These are phyloP conservation scores for Conticribra weissflogii DNA, from an alignment of 108 stramenopile genomes.

Conservation along the genomic window DNA sequence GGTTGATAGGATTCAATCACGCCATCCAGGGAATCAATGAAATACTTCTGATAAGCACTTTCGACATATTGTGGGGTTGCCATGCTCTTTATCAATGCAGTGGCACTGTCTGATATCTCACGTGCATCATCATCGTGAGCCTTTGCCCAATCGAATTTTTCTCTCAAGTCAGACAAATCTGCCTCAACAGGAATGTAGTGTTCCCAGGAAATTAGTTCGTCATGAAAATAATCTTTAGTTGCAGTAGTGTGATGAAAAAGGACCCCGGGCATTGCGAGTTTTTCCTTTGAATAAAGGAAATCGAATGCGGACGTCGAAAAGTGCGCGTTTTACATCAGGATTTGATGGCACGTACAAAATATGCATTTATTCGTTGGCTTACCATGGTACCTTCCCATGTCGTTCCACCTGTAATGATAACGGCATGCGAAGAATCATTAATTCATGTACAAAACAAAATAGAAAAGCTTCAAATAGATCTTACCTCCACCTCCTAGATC, in stretches of 20 bases:
- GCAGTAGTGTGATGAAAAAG: conserved; percentile 41
- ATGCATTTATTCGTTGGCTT: too few relatives aligned
- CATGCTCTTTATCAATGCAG: conserved; percentile 19
- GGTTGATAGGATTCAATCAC: conserved; percentile 31
- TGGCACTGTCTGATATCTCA: conserved; percentile 18
- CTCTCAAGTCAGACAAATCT: conserved; percentile 32
- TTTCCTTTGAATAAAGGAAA: too few relatives aligned
- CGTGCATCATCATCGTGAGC: conserved; percentile 20
- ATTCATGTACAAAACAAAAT: too few relatives aligned
- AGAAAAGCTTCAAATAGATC: too few relatives aligned
- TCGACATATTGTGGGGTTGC: conserved; percentile 14
- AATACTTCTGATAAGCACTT: background rate
- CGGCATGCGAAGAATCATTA: too few relatives aligned
- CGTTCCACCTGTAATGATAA: too few relatives aligned
- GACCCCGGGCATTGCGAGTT: conserved; percentile 43
- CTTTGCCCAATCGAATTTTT: conserved; percentile 49
- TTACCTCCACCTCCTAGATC: too few relatives aligned
- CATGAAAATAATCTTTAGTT: conserved; percentile 36
- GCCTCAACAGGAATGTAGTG: conserved; percentile 34
- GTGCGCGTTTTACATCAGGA: too few relatives aligned
- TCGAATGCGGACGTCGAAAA: too few relatives aligned
- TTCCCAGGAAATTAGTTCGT: conserved; percentile 15
- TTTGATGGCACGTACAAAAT: too few relatives aligned
- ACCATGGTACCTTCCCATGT: too few relatives aligned
- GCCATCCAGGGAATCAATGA: conserved; percentile 14